A percentile compares a stretch with the other conserved stretches of the same genome.
Conservation (phyloP, 768 basidiomycete species). For the Panaeolus papilionaceus region DNA sequence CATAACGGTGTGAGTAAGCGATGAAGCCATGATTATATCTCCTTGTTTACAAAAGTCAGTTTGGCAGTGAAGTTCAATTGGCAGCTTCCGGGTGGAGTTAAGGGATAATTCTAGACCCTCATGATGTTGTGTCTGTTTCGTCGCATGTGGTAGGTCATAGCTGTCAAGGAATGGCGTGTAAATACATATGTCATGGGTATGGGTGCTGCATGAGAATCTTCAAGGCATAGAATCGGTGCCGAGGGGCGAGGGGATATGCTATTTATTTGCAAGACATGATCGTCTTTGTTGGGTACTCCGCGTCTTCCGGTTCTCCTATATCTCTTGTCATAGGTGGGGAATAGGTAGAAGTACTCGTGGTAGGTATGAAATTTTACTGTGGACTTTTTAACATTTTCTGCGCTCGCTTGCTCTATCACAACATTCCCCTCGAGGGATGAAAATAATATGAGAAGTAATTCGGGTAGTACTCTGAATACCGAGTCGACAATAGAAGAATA, state of each 20-base stretch:
- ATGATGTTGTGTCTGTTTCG: neutral
- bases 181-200: conserved; percentile 1
- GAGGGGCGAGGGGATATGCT: conserved; percentile 10
- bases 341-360: neutral
- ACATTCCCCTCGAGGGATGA: neutral
- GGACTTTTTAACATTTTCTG: neutral
- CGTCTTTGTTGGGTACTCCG: neutral
- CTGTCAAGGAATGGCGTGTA: neutral
- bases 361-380: neutral
- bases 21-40: neutral
- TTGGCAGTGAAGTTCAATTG: neutral
- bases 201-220: neutral
- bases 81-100: neutral
- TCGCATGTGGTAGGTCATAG: conserved; percentile 2
- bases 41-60: neutral
- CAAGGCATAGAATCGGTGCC: conserved; percentile 2
- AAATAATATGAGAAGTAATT: neutral
- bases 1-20: neutral
- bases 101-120: neutral
- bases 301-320: neutral
- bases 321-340: neutral
- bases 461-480: conserved; percentile 11
- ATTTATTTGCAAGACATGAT: neutral
- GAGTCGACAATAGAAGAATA: neutral
- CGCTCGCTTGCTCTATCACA: neutral